These are phyloP conservation scores for Acorus gramineus DNA, from an alignment of 106 monocot genomes.

Conservation along the genomic window DNA sequence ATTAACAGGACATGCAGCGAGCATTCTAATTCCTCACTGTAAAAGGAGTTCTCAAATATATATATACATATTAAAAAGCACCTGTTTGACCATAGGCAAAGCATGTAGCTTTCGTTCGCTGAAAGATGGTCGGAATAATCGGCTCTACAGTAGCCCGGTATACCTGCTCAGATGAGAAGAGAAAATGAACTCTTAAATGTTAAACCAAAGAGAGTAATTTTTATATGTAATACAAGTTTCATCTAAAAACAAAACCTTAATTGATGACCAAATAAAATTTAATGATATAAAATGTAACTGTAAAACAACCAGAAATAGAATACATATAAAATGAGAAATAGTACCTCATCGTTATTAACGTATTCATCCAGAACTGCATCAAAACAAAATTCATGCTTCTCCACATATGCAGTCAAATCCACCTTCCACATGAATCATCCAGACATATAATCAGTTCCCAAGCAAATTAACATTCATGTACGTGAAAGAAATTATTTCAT, in stretches of 20 bases:
- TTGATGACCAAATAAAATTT: too few relatives aligned
- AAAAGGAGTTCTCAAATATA: neutral
- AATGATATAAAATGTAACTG: too few relatives aligned
- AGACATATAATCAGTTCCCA: too few relatives aligned
- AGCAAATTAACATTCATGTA: too few relatives aligned
- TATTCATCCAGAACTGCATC: constrained; percentile 57
- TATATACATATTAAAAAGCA: constrained; percentile 2
- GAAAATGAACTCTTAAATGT: neutral
- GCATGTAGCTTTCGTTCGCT: constrained; percentile 79
- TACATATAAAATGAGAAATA: neutral
- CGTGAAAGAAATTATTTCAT: too few relatives aligned
- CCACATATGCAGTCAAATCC: constrained; percentile 93
- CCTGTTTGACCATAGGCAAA: constrained; percentile 99
- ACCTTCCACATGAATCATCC: constrained; percentile 33
- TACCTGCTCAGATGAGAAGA: constrained; percentile 31
- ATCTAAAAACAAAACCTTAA: too few relatives aligned
- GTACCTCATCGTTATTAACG: constrained; percentile 88
- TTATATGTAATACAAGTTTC: too few relatives aligned
- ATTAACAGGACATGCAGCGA: too few relatives aligned
- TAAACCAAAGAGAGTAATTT: neutral
- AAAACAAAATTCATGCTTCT: constrained; percentile 95
- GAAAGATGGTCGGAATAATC: constrained; percentile 69
- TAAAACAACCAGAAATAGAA: neutral
- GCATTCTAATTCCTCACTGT: too few relatives aligned
- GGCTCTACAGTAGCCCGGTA: constrained; percentile 80